Conservation (phyloP, 352 stramenopile species). For the Pythium scleroteichum region DNA sequence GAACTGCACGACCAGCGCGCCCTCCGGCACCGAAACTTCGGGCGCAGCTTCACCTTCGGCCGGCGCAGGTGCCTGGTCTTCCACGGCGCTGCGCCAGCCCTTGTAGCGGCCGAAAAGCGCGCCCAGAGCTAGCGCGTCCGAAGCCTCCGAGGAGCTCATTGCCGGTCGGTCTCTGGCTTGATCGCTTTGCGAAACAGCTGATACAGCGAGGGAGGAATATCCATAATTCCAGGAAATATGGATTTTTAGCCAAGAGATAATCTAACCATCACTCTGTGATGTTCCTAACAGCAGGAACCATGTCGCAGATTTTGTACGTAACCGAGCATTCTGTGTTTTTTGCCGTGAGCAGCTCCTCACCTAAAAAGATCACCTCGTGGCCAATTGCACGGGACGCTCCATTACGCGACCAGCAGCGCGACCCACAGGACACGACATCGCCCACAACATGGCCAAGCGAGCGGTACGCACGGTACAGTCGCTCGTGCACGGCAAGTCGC, state of each 20-base stretch:
- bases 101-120: constrained; percentile 60
- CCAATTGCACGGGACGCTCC: background rate
- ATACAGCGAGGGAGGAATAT: background rate
- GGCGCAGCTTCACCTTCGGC: constrained; percentile 8
- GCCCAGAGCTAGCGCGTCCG: constrained; percentile 43
- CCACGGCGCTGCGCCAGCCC: constrained; percentile 38
- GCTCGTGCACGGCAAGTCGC: constrained; percentile 76
- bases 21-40: constrained; percentile 21
- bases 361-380: background rate
- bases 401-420: constrained; percentile 1
- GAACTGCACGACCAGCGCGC: constrained; percentile 63
- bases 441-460: constrained; percentile 9
- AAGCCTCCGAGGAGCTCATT: background rate
- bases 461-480: constrained; percentile 45
- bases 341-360: background rate
- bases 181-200: background rate
- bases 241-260: background rate
- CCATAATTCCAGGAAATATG: constrained; percentile 5
- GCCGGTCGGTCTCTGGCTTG: constrained; percentile 1
- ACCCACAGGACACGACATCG: background rate
- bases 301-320: background rate
- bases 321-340: constrained; percentile 4
- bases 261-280: constrained; percentile 1
- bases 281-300: constrained; percentile 1
- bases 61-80: background rate